phyloP scores from a whole-genome alignment of 1,284 basidiomycete species.

The Irpex rosettiformis region DNA sequence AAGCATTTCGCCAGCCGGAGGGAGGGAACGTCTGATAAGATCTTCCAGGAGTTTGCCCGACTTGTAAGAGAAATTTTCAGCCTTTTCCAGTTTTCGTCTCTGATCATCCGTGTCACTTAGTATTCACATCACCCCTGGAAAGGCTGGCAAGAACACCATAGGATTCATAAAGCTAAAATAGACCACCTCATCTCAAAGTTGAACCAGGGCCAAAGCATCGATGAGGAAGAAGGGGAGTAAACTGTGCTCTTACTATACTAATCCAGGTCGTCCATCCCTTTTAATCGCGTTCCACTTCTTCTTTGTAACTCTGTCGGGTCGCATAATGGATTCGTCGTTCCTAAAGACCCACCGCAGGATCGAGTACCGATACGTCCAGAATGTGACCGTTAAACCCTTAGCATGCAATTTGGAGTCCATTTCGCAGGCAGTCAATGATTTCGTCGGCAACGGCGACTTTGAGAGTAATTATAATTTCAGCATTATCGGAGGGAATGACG shows the following conservation, averaged over 20 bases:
- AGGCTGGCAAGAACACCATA: conserved; percentile 84
- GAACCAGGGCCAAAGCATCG: conserved; percentile 53
- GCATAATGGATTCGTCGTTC: no score
- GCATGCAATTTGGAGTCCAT: no score
- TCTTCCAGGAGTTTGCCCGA: conserved; percentile 74
- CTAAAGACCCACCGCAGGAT: no score
- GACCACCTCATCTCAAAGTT: conserved; percentile 69
- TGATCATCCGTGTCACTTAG: conserved; percentile 32
- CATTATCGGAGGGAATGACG: no score
- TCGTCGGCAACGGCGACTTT: no score
- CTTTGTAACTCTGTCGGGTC: background rate
- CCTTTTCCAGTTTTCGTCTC: background rate
- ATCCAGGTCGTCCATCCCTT: no score
- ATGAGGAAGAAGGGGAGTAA: conserved; percentile 23
- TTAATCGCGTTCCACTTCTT: background rate
- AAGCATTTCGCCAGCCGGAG: conserved; percentile 65
- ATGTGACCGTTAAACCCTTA: no score
- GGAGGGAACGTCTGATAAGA: conserved; percentile 74
- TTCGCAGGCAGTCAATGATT: no score
- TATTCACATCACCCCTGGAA: conserved; percentile 86
- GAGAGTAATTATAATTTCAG: no score
- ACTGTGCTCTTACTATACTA: background rate
- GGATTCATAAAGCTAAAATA: conserved; percentile 80
- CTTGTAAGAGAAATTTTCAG: conserved; percentile 37
- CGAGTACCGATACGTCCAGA: no score